Base-by-base conservation (phyloP, 2,329 filamentous ascomycete species). In the Chalaropsis thielavioides region DNA sequence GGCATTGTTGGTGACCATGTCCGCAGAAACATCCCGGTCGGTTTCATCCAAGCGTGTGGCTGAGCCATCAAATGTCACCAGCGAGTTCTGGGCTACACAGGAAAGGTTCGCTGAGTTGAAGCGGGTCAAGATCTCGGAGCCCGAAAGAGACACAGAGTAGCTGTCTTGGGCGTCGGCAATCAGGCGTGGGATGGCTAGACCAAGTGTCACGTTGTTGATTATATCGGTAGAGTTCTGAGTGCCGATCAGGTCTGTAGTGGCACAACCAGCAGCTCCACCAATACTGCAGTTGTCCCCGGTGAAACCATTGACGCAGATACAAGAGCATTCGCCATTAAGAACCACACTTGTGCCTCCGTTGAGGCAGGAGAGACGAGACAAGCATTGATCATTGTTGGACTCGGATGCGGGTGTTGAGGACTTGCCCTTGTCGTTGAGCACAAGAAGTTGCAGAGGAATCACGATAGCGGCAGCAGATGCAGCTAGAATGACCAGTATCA, bases 301-400 rank as follows among this genome's bases (percentile, higher is more conserved):
- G 73, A 92, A 97, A 1, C 92, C 90, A 70, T 94, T 91, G 24
- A 87, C 84, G 74, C 92, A 99, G 54, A 96, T 84, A 73, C 92
- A 99, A 13, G 86, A 87, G 75, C 92, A 97, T 22, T 81, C 77
- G 2, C 83, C 81, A 65, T 83, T 78, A 17, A 81, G 83, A 22
- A 90, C 75, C 17, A 92, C 82, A 64, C 86, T 91, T 19, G 86
- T 85, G 35, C 92, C 92, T 10, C 90, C 90, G 69, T 97, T 96
- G 63, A 82, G 76, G 71, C 92, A 96, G 0, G 78, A 80, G 15
- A 87, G 75, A 38, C 80, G 80, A 46, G 78, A 75, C 69, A 83
- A 79, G 72, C 90, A 95, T 67, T 79, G 72, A 6, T 76, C 73
- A 24, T 79, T 71, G 10, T 72, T 73, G 31, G 75, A 71, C 63